Evolutionary conservation across 306 rosid species (phyloP).

Genomic region (Dryas alaskensis): DNA sequence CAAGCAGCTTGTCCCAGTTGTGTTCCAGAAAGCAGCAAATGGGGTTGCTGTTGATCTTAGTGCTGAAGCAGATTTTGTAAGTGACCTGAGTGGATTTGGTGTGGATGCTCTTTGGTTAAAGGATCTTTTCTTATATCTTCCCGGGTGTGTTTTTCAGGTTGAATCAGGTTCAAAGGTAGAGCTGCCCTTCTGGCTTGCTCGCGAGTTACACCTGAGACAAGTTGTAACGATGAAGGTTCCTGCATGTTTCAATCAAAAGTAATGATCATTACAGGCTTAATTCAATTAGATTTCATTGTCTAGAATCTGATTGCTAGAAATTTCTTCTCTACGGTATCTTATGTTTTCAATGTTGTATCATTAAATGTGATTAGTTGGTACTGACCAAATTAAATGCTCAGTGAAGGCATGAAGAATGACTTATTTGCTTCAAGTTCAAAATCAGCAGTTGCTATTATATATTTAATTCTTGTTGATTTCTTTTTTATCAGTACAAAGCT

Average conservation of each 20-base stretch:
- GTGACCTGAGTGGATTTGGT: conserved; percentile 25
- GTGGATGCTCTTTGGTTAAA: conserved; percentile 7
- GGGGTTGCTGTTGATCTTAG: conserved; percentile 91
- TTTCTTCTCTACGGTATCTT: background rate
- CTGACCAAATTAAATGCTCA: background rate
- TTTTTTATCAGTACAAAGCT: conserved; percentile 62
- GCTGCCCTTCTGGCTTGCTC: conserved; percentile 93
- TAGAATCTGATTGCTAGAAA: background rate
- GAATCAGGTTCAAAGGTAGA: conserved; percentile 88
- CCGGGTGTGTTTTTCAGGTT: conserved; percentile 56
- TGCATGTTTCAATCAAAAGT: conserved; percentile 81
- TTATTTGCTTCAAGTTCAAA: conserved; percentile 9
- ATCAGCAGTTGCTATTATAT: background rate
- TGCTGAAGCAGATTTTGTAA: conserved; percentile 69
- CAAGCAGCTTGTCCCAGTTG: conserved; percentile 57
- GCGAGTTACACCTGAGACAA: conserved; percentile 74
- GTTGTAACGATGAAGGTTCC: conserved; percentile 64
- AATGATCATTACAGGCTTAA: conserved; percentile 18
- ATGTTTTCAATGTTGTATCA: background rate
- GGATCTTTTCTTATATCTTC: conserved; percentile 26
- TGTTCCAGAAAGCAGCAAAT: conserved; percentile 72
- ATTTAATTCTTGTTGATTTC: background rate
- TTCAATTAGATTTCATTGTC: background rate
- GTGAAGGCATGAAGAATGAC: background rate
- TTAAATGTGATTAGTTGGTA: background rate